Evolutionary conservation across 2,329 filamentous ascomycete species (phyloP).

Genomic region (Periconia sp.): DNA sequence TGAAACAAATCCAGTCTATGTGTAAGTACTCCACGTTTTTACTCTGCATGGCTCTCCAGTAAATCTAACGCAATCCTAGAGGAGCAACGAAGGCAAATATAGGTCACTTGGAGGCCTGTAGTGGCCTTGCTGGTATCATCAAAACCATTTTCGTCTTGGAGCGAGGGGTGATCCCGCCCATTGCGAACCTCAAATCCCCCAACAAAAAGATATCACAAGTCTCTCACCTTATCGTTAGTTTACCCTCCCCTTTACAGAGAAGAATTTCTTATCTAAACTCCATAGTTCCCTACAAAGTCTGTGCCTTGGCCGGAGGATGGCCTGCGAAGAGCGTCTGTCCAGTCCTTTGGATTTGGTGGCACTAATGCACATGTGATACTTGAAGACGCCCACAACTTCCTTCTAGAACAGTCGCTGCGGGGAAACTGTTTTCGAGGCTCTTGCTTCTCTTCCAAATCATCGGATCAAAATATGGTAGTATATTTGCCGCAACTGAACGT

Average conservation of each 20-base stretch:
- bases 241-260: no score
- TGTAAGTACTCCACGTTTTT: background rate
- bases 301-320: constrained; percentile 12
- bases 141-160: constrained; percentile 30
- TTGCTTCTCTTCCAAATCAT: no score
- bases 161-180: constrained; percentile 36
- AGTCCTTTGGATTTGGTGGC: constrained; percentile 17
- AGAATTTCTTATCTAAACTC: no score
- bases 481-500: no score
- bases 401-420: no score
- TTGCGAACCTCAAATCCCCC: constrained; percentile 34
- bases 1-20: background rate
- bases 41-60: background rate
- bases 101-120: constrained; percentile 23
- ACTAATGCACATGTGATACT: constrained; percentile 16
- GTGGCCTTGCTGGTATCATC: constrained; percentile 22
- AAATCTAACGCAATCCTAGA: background rate
- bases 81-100: constrained; percentile 19
- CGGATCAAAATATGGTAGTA: no score
- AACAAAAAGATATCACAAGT: constrained; percentile 11
- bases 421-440: no score
- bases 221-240: background rate
- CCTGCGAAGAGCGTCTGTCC: constrained; percentile 10
- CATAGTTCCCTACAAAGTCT: constrained; percentile 11
- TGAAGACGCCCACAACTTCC: constrained; percentile 24